These are phyloP conservation scores for Cyamopsis tetragonoloba DNA, from an alignment of 306 rosid species.

Conservation along the genomic window DNA sequence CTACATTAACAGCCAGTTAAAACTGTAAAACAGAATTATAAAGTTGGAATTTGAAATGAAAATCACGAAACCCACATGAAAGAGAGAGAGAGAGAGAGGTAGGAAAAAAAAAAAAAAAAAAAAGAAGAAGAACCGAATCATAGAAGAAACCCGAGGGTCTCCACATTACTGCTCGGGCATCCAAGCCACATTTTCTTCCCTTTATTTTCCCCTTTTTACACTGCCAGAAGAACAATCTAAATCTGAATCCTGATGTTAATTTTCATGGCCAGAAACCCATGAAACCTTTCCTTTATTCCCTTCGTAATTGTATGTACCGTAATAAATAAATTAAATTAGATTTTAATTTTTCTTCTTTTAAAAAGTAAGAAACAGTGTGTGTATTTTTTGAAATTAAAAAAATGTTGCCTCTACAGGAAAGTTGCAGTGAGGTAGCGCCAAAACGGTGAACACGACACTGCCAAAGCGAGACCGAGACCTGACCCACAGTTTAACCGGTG, in stretches of 20 bases:
- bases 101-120: neutral
- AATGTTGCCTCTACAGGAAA: constrained; percentile 29
- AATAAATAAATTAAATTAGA: neutral
- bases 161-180: constrained; percentile 21
- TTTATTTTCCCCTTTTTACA: neutral
- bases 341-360: too few relatives aligned
- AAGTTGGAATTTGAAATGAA: constrained; percentile 11
- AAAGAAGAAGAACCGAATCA: too few relatives aligned
- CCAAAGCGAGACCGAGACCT: constrained; percentile 34
- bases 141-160: constrained; percentile 23
- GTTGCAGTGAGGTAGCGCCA: constrained; percentile 35
- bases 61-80: constrained; percentile 5
- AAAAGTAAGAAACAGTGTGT: neutral
- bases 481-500: constrained; percentile 35
- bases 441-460: constrained; percentile 33
- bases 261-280: constrained; percentile 19
- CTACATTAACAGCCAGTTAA: constrained; percentile 47
- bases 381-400: neutral
- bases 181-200: neutral
- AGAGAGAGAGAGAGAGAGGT: constrained; percentile 22
- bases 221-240: constrained; percentile 37
- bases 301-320: neutral
- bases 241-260: constrained; percentile 20
- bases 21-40: constrained; percentile 31
- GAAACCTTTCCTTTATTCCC: neutral